Conservation (phyloP, 306 rosid species). For the Prinsepia uniflora region DNA sequence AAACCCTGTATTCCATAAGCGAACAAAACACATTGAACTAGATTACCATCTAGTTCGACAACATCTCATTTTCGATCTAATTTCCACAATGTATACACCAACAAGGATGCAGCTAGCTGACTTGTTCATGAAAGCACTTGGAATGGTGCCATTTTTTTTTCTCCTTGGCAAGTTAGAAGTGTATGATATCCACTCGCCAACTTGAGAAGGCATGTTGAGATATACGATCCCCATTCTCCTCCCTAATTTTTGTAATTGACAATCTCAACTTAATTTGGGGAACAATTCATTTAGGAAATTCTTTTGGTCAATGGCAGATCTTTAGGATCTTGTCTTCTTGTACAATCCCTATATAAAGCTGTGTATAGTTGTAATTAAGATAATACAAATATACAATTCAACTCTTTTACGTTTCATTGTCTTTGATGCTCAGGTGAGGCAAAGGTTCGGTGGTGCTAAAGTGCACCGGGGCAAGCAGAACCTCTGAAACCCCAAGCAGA, state of each 20-base stretch:
- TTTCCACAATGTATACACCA: not conserved
- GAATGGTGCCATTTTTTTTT: not conserved
- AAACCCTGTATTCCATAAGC: no score
- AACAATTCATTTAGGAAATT: no score
- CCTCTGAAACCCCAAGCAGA: conserved; percentile 88
- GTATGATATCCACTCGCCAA: no score
- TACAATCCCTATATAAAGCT: no score
- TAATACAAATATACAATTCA: no score
- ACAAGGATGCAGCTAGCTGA: not conserved
- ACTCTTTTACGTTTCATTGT: conserved; percentile 19
- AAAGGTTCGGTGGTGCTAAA: conserved; percentile 71
- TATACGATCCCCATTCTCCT: no score
- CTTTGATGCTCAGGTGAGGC: conserved; percentile 96
- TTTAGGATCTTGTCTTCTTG: no score
- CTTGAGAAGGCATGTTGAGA: no score
- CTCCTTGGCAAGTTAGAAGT: not conserved
- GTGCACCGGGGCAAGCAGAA: conserved; percentile 90
- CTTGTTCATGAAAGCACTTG: not conserved
- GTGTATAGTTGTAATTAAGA: no score
- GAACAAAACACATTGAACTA: not conserved
- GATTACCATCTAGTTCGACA: not conserved
- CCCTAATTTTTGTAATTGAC: no score
- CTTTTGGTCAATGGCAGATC: no score
- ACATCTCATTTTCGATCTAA: not conserved
- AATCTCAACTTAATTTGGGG: no score